Base-by-base conservation (phyloP, 768 basidiomycete genomes). In the Collybiopsis luxurians region DNA sequence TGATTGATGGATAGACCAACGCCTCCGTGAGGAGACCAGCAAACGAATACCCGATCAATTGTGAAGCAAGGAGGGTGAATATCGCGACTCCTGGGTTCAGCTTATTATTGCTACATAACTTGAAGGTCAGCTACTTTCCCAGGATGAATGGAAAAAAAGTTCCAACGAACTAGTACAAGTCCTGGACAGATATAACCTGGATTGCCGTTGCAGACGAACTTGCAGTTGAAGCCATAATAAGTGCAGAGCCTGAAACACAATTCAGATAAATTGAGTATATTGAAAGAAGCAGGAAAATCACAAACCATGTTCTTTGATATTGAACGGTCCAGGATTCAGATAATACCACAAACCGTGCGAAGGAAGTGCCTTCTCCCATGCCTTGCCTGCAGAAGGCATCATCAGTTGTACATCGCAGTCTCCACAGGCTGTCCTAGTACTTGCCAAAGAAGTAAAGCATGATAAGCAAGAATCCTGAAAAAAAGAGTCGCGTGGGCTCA, bases 311-410 rank as follows among this genome's bases (percentile, higher is more conserved):
- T 53, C 68, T 65, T 57, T 50, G 70, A 70, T 71, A 64, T 73
- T 73, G 66, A 73, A 71, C 13, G 73, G 67, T 30, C 71, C 73
- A 28, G 74, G 74, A 59, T 75, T 75, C 52, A 75, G 57, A 49
- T 49, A 49, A 55, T 58, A 73, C 62, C 67, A 69, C 40, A 66
- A 52, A 21, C 68, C 68, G 21, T 61, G 61, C 6, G 45, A 45
- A 17, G 54, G 54, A 27, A 55, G 17, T 9, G 24, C 23, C 27
- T 55, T 55, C 34, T 55, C 54, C 52, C 28, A 60, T 28, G 43
- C 24, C 30, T 50, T 51, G 5, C 31, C 31, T 34, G 31, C 5
- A 34, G 13, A 34, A n/a, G n/a, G n/a, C n/a, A 6, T 34, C 31
- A 34, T 34, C 31, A 34, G 31, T 34, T 34, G 31, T 34, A 13